Conservation (phyloP, 2,329 filamentous ascomycete genomes). For the Atkinsonella hypoxylon region DNA sequence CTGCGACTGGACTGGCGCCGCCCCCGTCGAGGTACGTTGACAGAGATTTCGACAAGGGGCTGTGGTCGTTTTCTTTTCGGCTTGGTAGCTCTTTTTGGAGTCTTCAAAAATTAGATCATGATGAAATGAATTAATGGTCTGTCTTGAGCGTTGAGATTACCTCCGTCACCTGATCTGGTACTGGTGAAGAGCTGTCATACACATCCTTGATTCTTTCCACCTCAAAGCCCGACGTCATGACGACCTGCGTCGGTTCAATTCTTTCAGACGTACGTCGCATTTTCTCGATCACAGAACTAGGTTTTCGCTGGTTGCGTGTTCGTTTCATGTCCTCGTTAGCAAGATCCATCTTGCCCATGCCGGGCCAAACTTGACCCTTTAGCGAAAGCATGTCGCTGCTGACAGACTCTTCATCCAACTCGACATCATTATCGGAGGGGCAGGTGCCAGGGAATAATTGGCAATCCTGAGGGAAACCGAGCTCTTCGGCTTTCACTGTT, state of each 20-base stretch:
- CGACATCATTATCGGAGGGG: conserved; percentile 17
- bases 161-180: conserved; percentile 24
- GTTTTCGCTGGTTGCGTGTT: conserved; percentile 69
- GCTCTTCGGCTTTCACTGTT: conserved; percentile 18
- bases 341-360: conserved; percentile 73
- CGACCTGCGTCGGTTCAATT: conserved; percentile 51
- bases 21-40: conserved; percentile 20
- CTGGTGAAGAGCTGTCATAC: conserved; percentile 45
- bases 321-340: conserved; percentile 61
- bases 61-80: conserved; percentile 20
- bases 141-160: conserved; percentile 23
- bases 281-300: conserved; percentile 54
- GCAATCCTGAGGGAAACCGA: conserved; percentile 14
- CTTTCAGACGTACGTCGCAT: conserved; percentile 53
- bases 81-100: conserved; percentile 19
- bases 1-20: conserved; percentile 14
- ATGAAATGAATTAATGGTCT: not conserved
- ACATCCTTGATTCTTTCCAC: conserved; percentile 43
- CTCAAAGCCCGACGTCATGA: conserved; percentile 44
- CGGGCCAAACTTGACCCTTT: conserved; percentile 64
- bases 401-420: conserved; percentile 16
- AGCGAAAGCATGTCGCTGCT: conserved; percentile 30
- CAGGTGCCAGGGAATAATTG: conserved; percentile 18
- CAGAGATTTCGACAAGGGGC: conserved; percentile 22
- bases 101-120: conserved; percentile 9